These are phyloP conservation scores for Neofusicoccum umdonicola DNA, from an alignment of 2,329 filamentous ascomycete genomes.

Conservation along the genomic window DNA sequence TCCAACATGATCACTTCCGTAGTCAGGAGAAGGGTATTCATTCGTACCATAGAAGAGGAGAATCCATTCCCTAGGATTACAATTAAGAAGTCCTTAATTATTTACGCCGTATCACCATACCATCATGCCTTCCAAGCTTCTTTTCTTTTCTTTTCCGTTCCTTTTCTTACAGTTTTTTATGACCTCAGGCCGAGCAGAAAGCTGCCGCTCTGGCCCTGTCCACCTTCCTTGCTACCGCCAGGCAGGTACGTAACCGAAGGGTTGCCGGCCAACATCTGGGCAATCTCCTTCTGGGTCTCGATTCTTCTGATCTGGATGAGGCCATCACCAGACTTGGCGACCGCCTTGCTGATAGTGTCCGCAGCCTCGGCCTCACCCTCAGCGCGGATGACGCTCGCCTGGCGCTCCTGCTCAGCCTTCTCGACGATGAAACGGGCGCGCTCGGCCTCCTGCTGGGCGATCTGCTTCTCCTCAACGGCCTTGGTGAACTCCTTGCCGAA, in stretches of 20 bases:
- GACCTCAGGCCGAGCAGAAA: constrained; percentile 66
- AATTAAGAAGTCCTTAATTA: constrained; percentile 23
- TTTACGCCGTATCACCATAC: constrained; percentile 26
- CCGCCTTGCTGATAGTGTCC: constrained; percentile 90
- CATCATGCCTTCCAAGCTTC: constrained; percentile 7
- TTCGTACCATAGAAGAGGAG: constrained; percentile 29
- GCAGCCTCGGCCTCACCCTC: constrained; percentile 97
- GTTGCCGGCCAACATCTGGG: constrained; percentile 81
- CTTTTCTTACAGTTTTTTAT: constrained; percentile 19
- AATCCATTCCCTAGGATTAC: constrained; percentile 33
- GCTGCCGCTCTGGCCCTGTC: constrained; percentile 57
- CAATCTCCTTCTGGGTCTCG: constrained; percentile 94
- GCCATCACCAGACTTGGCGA: constrained; percentile 89
- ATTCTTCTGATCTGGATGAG: constrained; percentile 95
- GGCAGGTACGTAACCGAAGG: constrained; percentile 96
- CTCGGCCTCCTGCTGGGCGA: constrained; percentile 98
- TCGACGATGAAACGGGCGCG: constrained; percentile 97
- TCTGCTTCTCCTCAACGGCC: constrained; percentile 99
- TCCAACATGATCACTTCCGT: background rate
- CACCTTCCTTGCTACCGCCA: constrained; percentile 59
- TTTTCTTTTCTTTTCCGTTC: constrained; percentile 8
- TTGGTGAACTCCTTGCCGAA: constrained; percentile 99
- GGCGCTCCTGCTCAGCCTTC: constrained; percentile 96
- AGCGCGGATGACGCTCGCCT: constrained; percentile 96
- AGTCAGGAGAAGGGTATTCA: background rate